Evolutionary conservation across 257 asterid species (phyloP).

Genomic region (Penstemon eatonii): DNA sequence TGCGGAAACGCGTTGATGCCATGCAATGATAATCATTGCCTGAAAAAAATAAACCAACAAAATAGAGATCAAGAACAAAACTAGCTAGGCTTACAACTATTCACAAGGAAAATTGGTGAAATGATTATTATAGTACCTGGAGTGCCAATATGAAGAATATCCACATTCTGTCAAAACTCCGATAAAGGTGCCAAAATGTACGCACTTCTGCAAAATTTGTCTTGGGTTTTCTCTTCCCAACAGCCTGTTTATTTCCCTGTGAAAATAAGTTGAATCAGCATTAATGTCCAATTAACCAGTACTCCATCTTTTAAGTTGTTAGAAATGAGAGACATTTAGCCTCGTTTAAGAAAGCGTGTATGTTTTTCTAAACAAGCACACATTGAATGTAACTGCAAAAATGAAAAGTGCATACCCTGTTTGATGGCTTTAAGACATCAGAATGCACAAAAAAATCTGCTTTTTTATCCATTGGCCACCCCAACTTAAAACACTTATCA

Average conservation of each 20-base stretch:
- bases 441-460: slow-evolving; percentile 84
- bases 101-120: slow-evolving; percentile 5
- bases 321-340: background rate
- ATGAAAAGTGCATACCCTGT: slow-evolving; percentile 38
- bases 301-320: background rate
- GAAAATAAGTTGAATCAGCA: slow-evolving; percentile 30
- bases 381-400: slow-evolving; percentile 5
- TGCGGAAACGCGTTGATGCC: slow-evolving; percentile 72
- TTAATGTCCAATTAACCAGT: background rate
- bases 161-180: slow-evolving; percentile 98
- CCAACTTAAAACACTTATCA: slow-evolving; percentile 69
- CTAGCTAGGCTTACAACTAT: background rate
- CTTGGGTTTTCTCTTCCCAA: slow-evolving; percentile 86
- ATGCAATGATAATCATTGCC: slow-evolving; percentile 96
- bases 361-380: slow-evolving; percentile 15
- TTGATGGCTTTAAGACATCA: slow-evolving; percentile 41
- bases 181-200: slow-evolving; percentile 91
- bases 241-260: slow-evolving; percentile 53
- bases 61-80: slow-evolving; percentile 4
- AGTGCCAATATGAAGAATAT: slow-evolving; percentile 82
- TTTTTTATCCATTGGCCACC: slow-evolving; percentile 80
- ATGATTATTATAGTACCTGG: slow-evolving; percentile 56
- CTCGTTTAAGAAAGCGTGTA: background rate
- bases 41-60: slow-evolving; percentile 34
- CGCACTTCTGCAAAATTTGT: slow-evolving; percentile 95